Conservation (phyloP, 1,284 basidiomycete genomes). For the Chondrostereum purpureum region DNA sequence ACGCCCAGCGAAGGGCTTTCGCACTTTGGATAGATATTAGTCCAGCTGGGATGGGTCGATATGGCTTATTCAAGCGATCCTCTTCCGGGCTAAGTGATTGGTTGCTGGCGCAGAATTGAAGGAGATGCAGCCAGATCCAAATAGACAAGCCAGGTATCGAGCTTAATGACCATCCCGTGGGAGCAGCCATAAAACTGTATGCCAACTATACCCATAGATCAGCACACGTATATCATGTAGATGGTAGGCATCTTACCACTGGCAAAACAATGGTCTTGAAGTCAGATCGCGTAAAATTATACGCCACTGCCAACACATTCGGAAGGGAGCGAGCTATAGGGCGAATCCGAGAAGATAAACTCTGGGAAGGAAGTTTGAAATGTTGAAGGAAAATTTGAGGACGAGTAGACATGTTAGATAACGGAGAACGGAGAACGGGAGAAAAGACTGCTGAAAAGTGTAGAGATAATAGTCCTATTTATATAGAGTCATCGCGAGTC, state of each 20-base stretch:
- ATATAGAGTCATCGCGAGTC: too few relatives aligned
- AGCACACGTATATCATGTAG: conserved; percentile 4
- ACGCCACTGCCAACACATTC: too few relatives aligned
- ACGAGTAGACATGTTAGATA: too few relatives aligned
- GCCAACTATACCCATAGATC: conserved; percentile 21
- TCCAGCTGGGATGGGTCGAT: conserved; percentile 36
- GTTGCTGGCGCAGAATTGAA: conserved; percentile 40
- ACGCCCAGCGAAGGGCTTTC: conserved; percentile 26
- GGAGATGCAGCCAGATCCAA: conserved; percentile 39
- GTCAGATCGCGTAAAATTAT: conserved; percentile 25
- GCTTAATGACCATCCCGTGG: conserved; percentile 13
- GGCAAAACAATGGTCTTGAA: conserved; percentile 27
- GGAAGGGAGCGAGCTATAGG: too few relatives aligned
- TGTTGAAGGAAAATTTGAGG: too few relatives aligned
- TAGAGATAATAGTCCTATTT: too few relatives aligned
- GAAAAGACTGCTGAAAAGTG: too few relatives aligned
- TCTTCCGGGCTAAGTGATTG: conserved; percentile 32
- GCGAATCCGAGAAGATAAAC: too few relatives aligned
- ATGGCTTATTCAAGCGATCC: conserved; percentile 36
- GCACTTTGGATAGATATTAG: conserved; percentile 29
- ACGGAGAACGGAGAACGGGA: too few relatives aligned
- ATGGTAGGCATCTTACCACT: conserved; percentile 18
- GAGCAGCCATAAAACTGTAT: conserved; percentile 23
- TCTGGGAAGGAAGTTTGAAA: too few relatives aligned
- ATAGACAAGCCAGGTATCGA: conserved; percentile 12